Evolutionary conservation across 148 eudicot species (phyloP).

Genomic region (Spergularia bocconei): DNA sequence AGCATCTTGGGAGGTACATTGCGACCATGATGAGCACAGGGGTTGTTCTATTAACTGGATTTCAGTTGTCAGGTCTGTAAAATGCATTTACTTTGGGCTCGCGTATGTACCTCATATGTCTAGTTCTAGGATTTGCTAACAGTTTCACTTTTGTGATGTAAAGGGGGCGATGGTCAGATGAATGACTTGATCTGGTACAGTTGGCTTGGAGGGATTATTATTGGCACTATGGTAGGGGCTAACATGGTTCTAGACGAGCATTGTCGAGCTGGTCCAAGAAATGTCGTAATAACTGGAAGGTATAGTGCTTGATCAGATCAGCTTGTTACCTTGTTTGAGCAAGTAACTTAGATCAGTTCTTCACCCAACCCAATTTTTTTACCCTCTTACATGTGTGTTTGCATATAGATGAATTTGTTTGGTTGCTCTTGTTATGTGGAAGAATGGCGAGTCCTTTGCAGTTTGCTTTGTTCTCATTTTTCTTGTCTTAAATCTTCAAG

Average conservation of each 20-base stretch:
- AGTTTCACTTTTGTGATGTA: constrained; percentile 20
- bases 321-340: neutral
- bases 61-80: constrained; percentile 65
- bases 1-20: constrained; percentile 68
- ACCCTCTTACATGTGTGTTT: neutral
- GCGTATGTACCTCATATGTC: neutral
- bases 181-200: constrained; percentile 95
- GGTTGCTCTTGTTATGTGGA: neutral
- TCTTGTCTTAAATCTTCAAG: neutral
- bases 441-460: neutral
- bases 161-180: constrained; percentile 88
- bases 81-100: neutral
- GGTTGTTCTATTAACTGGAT: constrained; percentile 50
- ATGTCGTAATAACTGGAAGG: constrained; percentile 99
- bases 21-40: constrained; percentile 77
- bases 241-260: constrained; percentile 95
- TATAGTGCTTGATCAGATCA: constrained; percentile 22
- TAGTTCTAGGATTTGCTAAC: neutral
- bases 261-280: constrained; percentile 93
- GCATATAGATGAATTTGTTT: neutral
- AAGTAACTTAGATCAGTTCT: neutral
- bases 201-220: constrained; percentile 97
- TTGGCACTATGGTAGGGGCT: constrained; percentile 98
- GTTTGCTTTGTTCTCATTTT: too few species aligned
- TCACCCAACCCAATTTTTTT: neutral